Percentiles rank a stretch among this genome's conserved stretches.
These are phyloP conservation scores for Quercus alba DNA, from an alignment of 306 rosid genomes.

Conservation along the genomic window DNA sequence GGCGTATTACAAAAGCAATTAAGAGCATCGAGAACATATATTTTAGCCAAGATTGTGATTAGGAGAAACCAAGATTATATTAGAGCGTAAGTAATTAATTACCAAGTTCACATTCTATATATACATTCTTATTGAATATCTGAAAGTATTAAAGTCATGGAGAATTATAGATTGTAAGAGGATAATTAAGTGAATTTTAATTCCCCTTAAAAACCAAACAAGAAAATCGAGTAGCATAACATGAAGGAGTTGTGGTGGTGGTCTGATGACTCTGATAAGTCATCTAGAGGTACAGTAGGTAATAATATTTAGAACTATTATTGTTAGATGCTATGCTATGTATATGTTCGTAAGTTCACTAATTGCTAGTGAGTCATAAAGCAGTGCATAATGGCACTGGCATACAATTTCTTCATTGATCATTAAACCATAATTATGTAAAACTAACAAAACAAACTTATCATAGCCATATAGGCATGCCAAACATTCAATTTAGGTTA, in stretches of 20 bases:
- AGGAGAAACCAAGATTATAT: background rate
- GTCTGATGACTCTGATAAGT: no score
- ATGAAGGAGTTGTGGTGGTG: background rate
- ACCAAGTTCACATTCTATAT: background rate
- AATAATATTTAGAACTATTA: background rate
- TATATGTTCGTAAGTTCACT: background rate
- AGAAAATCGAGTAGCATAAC: background rate
- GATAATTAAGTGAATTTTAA: background rate
- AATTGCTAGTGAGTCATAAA: background rate
- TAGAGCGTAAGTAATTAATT: background rate
- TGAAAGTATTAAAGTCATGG: background rate
- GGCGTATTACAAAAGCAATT: no score
- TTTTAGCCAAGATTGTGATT: no score
- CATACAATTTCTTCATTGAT: constrained; percentile 16
- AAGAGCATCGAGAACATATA: no score
- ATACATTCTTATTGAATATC: background rate
- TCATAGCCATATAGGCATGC: constrained; percentile 37
- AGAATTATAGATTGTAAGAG: background rate
- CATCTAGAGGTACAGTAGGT: no score
- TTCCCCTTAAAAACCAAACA: background rate
- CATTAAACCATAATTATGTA: background rate
- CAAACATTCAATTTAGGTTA: constrained; percentile 25
- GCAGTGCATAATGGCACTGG: background rate
- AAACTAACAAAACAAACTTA: background rate
- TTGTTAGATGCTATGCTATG: background rate